Percentiles rank a stretch among this genome's conserved stretches.
Conservation (phyloP, 1,284 basidiomycete species). For the Cutaneotrichosporon cavernicola region DNA sequence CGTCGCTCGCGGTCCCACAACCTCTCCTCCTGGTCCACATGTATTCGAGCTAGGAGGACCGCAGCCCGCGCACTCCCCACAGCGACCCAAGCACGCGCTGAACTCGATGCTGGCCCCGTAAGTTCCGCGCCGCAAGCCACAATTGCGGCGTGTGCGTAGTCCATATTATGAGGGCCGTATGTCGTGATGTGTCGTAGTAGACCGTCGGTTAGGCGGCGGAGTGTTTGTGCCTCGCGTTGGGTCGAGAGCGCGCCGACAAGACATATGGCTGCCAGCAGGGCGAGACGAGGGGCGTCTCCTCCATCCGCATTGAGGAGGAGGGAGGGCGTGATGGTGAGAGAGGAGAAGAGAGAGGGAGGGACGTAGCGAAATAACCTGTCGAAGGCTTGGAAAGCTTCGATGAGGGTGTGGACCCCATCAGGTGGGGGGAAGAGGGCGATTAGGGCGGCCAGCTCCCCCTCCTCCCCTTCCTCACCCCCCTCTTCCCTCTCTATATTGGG, state of each 20-base stretch:
- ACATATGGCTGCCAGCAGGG: neutral
- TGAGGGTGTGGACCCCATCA: neutral
- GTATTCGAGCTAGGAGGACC: neutral
- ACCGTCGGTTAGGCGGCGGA: neutral
- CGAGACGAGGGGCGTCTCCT: neutral
- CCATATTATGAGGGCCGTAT: neutral
- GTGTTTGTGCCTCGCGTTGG: neutral
- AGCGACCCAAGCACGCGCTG: constrained; percentile 6
- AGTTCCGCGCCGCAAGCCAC: neutral
- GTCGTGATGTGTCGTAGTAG: neutral
- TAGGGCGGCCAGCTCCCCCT: neutral
- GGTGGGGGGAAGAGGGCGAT: constrained; percentile 7
- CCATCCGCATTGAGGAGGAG: neutral
- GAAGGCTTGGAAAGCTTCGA: neutral
- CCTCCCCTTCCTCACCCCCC: neutral
- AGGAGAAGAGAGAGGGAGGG: neutral
- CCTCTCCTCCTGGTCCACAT: constrained; percentile 6
- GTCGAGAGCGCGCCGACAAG: neutral
- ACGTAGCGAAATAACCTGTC: constrained; percentile 12
- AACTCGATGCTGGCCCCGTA: neutral
- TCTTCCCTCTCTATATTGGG: neutral
- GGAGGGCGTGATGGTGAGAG: neutral
- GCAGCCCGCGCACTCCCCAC: constrained; percentile 7
- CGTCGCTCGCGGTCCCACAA: neutral
- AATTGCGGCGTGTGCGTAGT: neutral